Evolutionary conservation across 1,284 basidiomycete genomes (phyloP).

Genomic region (Schizophyllum amplum): DNA sequence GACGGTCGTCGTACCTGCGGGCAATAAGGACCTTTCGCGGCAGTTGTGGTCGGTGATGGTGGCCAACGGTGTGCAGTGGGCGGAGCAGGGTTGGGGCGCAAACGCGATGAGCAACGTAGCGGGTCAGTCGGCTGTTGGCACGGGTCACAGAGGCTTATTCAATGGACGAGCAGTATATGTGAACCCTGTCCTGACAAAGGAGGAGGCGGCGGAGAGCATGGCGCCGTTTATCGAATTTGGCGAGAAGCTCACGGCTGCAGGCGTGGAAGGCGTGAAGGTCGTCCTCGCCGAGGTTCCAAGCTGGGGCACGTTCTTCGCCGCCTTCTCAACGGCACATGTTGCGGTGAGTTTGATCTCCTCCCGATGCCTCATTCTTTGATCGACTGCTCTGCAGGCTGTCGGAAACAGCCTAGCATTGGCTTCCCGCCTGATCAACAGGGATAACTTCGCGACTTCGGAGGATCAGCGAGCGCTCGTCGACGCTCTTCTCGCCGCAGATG

Average conservation of each 20-base stretch:
- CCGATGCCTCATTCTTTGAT: background rate
- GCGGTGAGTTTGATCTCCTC: constrained; percentile 17
- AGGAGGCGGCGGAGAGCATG: constrained; percentile 29
- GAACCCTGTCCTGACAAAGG: constrained; percentile 17
- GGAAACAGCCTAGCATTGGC: constrained; percentile 31
- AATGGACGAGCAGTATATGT: constrained; percentile 14
- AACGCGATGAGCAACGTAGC: constrained; percentile 3
- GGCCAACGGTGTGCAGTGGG: constrained; percentile 32
- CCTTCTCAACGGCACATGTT: constrained; percentile 23
- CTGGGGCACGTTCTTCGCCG: constrained; percentile 31
- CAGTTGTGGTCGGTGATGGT: constrained; percentile 25
- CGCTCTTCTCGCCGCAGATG: constrained; percentile 27
- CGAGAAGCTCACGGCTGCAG: constrained; percentile 18
- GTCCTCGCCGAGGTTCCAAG: constrained; percentile 27
- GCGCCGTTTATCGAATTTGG: constrained; percentile 32
- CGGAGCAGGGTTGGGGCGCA: constrained; percentile 46
- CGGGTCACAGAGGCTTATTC: background rate
- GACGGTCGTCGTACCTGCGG: constrained; percentile 17
- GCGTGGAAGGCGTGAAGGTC: constrained; percentile 19
- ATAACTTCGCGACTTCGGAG: constrained; percentile 24
- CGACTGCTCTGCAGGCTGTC: constrained; percentile 20
- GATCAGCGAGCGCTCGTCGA: constrained; percentile 24
- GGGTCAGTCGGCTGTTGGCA: background rate
- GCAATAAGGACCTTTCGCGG: constrained; percentile 10
- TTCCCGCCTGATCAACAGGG: constrained; percentile 33